Evolutionary conservation across 805 yeast species (phyloP).

Genomic region (Blastobotrys chiropterorum): DNA sequence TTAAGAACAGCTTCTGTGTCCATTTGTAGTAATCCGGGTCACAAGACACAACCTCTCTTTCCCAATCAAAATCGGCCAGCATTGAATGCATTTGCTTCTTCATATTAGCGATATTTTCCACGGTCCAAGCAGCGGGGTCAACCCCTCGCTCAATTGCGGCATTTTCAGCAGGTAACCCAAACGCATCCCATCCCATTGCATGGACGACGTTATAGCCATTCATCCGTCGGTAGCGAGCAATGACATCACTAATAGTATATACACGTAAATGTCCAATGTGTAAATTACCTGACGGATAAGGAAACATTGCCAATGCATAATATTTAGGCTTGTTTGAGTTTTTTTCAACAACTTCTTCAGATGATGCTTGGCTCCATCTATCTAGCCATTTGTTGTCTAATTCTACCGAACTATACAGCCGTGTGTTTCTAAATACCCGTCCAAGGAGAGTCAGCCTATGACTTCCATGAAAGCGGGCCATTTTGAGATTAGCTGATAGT

Average conservation of each 20-base stretch:
- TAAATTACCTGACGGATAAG: conserved; percentile 89
- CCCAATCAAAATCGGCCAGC: conserved; percentile 92
- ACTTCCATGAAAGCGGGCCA: too few species aligned
- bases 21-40: conserved; percentile 82
- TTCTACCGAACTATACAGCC: conserved; percentile 2
- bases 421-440: not conserved
- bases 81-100: conserved; percentile 69
- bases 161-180: conserved; percentile 97
- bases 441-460: not conserved
- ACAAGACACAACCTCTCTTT: conserved; percentile 80
- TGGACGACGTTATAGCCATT: conserved; percentile 76
- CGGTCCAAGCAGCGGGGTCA: conserved; percentile 81
- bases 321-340: conserved; percentile 25
- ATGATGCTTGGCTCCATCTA: conserved; percentile 22
- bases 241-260: conserved; percentile 80
- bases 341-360: conserved; percentile 6
- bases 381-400: conserved; percentile 29
- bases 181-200: conserved; percentile 99
- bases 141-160: conserved; percentile 87
- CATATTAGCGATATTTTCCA: conserved; percentile 75
- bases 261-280: conserved; percentile 96
- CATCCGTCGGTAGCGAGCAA: conserved; percentile 72
- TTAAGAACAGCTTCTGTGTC: conserved; percentile 81
- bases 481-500: too few species aligned
- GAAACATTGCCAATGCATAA: conserved; percentile 83